Conservation (phyloP, 352 stramenopile species). For the Pythium coloratum region DNA sequence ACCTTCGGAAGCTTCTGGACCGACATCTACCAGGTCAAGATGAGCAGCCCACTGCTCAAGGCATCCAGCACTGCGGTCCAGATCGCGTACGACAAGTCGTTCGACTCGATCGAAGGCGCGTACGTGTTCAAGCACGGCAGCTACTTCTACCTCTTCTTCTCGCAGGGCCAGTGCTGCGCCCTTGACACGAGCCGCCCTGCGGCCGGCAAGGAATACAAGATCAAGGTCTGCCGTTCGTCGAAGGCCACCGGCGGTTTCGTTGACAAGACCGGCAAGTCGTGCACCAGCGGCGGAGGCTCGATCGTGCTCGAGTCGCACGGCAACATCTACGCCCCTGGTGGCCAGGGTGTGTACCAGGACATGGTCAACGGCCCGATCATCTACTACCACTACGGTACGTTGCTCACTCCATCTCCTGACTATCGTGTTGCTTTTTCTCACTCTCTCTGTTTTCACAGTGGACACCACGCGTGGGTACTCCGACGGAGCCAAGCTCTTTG, state of each 20-base stretch:
- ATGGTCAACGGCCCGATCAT: slow-evolving; percentile 39
- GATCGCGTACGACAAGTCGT: slow-evolving; percentile 36
- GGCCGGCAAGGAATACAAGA: slow-evolving; percentile 49
- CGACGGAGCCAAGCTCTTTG: slow-evolving; percentile 51
- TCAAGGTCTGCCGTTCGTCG: slow-evolving; percentile 43
- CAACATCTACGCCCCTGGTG: slow-evolving; percentile 46
- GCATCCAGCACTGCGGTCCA: slow-evolving; percentile 19
- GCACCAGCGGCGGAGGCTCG: slow-evolving; percentile 42
- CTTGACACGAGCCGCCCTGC: slow-evolving; percentile 30
- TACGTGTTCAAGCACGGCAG: slow-evolving; percentile 39
- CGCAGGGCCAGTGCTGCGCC: slow-evolving; percentile 39
- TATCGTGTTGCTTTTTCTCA: background rate
- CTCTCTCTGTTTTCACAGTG: slow-evolving; percentile 27
- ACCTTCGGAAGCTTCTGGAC: slow-evolving; percentile 55
- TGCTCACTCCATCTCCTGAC: background rate
- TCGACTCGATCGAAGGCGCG: slow-evolving; percentile 37
- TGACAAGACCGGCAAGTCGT: slow-evolving; percentile 36
- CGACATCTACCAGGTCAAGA: slow-evolving; percentile 35
- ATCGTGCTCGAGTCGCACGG: slow-evolving; percentile 45
- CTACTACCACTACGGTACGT: slow-evolving; percentile 60
- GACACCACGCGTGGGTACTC: slow-evolving; percentile 46
- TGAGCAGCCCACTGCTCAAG: slow-evolving; percentile 30
- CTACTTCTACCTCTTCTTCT: slow-evolving; percentile 54
- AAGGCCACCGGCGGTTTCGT: slow-evolving; percentile 37
- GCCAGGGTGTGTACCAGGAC: slow-evolving; percentile 49